phyloP scores from a whole-genome alignment of 768 basidiomycete species.

The Boletus subcaerulescens region DNA sequence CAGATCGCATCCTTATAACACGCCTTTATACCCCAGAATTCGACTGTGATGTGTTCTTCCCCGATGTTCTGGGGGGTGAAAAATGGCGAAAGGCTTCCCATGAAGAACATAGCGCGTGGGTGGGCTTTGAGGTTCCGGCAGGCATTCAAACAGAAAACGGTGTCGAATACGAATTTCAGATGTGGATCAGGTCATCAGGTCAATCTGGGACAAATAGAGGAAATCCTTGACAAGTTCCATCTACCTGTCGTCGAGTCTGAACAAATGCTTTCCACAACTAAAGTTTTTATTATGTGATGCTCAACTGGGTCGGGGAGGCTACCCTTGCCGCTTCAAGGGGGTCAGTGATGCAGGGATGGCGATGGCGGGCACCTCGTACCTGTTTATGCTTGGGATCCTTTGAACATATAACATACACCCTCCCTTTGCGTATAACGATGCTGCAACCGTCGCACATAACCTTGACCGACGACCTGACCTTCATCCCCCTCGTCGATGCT shows the following conservation, averaged over 20 bases:
- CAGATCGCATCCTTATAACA: slow-evolving; percentile 86
- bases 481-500: slow-evolving; percentile 75
- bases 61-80: slow-evolving; percentile 54
- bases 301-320: slow-evolving; percentile 11
- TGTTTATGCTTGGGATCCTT: slow-evolving; percentile 98
- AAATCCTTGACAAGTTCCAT: slow-evolving; percentile 1
- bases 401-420: slow-evolving; percentile 88
- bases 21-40: slow-evolving; percentile 74
- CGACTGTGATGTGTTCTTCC: slow-evolving; percentile 86
- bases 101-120: slow-evolving; percentile 69
- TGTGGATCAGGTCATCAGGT: slow-evolving; percentile 69
- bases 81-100: slow-evolving; percentile 61
- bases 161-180: slow-evolving; percentile 87
- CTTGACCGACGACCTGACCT: slow-evolving; percentile 94
- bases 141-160: slow-evolving; percentile 82
- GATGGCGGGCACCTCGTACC: slow-evolving; percentile 43
- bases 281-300: not conserved
- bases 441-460: slow-evolving; percentile 92
- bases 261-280: not conserved
- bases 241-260: not conserved
- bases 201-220: not conserved
- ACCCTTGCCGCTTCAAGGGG: slow-evolving; percentile 61
- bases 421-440: slow-evolving; percentile 84
- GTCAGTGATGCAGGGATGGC: slow-evolving; percentile 11
- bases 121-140: slow-evolving; percentile 70